Evolutionary conservation across 2,329 filamentous ascomycete species (phyloP).

Genomic region (Fusarium nisikadoi): DNA sequence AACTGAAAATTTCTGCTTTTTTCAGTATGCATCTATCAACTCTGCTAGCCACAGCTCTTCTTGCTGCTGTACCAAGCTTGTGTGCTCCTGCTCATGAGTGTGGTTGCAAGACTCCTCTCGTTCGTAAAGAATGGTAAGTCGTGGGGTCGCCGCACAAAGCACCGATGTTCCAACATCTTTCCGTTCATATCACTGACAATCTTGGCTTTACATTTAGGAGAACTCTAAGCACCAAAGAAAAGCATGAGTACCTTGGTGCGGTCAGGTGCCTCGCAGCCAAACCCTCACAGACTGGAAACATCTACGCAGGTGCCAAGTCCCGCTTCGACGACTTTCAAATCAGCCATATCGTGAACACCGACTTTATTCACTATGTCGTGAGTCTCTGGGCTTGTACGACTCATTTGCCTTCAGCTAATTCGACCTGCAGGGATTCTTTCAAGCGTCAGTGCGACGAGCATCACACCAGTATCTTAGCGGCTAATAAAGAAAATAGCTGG

Average conservation of each 20-base stretch:
- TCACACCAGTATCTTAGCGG: rapidly evolving
- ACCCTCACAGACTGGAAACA: neutral
- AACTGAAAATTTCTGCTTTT: neutral
- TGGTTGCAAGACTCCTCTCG: neutral
- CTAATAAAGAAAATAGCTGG: neutral
- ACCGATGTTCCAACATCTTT: rapidly evolving
- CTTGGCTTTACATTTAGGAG: neutral
- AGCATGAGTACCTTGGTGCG: rapidly evolving
- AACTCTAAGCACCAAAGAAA: neutral
- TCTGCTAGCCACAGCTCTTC: rapidly evolving
- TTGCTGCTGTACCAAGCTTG: rapidly evolving
- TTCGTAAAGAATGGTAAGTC: neutral
- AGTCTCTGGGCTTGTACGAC: rapidly evolving
- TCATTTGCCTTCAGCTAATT: neutral
- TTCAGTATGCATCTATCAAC: rapidly evolving
- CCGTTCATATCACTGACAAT: rapidly evolving
- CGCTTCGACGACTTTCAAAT: neutral
- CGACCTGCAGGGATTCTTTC: neutral
- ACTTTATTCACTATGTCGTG: neutral
- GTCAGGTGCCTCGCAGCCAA: neutral
- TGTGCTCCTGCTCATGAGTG: neutral
- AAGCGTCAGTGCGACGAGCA: neutral
- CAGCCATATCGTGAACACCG: neutral
- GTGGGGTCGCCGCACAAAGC: neutral
- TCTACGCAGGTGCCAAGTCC: neutral